phyloP scores from a whole-genome alignment of 371 early-diverging fungal genomes.

The Apophysomyces sp. region DNA sequence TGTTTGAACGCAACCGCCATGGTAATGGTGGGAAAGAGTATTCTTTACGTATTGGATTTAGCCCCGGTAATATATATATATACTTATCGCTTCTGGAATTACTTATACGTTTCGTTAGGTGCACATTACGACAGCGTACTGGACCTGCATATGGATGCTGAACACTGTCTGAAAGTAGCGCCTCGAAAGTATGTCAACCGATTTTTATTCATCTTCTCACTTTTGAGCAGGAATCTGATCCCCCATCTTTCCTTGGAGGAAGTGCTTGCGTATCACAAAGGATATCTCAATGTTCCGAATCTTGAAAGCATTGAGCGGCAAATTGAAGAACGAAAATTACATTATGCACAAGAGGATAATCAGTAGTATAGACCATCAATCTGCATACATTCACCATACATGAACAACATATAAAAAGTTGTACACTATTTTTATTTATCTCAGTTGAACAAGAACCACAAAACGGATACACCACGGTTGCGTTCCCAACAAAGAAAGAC shows the following conservation, averaged over 20 bases:
- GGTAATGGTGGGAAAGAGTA: slow-evolving; percentile 66
- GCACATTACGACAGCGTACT: slow-evolving; percentile 89
- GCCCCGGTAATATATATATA: slow-evolving; percentile 42
- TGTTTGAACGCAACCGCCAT: slow-evolving; percentile 85
- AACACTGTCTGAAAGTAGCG: slow-evolving; percentile 85
- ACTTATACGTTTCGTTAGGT: slow-evolving; percentile 37
- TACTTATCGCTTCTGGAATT: background rate
- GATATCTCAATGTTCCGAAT: slow-evolving; percentile 46
- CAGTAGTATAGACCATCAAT: slow-evolving; percentile 12
- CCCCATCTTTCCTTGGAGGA: slow-evolving; percentile 47
- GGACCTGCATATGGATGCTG: slow-evolving; percentile 84
- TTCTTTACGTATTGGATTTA: slow-evolving; percentile 89
- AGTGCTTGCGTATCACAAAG: slow-evolving; percentile 40
- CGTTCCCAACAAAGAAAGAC: background rate
- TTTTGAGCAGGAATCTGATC: slow-evolving; percentile 35
- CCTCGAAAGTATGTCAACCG: slow-evolving; percentile 51
- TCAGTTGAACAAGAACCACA: background rate
- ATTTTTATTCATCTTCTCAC: background rate
- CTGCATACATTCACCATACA: background rate
- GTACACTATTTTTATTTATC: background rate
- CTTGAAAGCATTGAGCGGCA: slow-evolving; percentile 42
- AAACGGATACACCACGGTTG: background rate
- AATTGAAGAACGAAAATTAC: slow-evolving; percentile 45
- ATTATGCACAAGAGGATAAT: slow-evolving; percentile 53
- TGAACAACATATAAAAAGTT: background rate